Evolutionary conservation across 2,329 filamentous ascomycete species (phyloP).

Genomic region (Curvularia sp.): DNA sequence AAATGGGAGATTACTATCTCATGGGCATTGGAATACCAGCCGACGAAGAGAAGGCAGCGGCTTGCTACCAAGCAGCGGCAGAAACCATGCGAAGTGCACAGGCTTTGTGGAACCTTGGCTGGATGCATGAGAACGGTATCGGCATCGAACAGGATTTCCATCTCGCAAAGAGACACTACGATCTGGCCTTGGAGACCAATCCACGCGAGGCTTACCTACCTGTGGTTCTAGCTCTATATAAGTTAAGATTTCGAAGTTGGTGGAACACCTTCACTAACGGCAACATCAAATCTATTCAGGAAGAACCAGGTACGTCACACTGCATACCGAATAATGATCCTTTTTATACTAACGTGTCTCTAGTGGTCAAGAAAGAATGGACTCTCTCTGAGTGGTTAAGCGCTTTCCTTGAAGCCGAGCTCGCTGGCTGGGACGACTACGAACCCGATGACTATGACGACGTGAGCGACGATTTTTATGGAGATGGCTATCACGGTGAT

Average conservation of each 20-base stretch:
- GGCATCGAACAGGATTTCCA: slow-evolving; percentile 95
- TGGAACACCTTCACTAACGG: slow-evolving; percentile 95
- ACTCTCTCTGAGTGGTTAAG: slow-evolving; percentile 85
- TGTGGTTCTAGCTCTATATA: slow-evolving; percentile 85
- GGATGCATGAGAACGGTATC: slow-evolving; percentile 99
- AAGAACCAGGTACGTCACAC: slow-evolving; percentile 74
- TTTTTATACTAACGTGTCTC: slow-evolving; percentile 9
- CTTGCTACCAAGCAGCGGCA: slow-evolving; percentile 90
- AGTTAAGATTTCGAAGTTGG: slow-evolving; percentile 82
- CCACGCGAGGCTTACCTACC: slow-evolving; percentile 86
- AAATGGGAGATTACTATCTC: slow-evolving; percentile 98
- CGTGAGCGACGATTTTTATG: slow-evolving; percentile 64
- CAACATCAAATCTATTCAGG: slow-evolving; percentile 88
- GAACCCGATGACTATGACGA: slow-evolving; percentile 57
- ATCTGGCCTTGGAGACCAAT: slow-evolving; percentile 89
- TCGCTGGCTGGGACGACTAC: slow-evolving; percentile 65
- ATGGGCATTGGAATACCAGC: slow-evolving; percentile 73
- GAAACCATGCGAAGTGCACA: slow-evolving; percentile 93
- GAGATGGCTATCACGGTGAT: slow-evolving; percentile 57
- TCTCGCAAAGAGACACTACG: slow-evolving; percentile 94
- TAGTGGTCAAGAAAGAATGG: slow-evolving; percentile 74
- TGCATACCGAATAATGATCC: neutral
- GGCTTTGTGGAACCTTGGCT: slow-evolving; percentile 94
- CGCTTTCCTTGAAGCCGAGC: slow-evolving; percentile 75
- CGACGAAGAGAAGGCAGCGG: slow-evolving; percentile 85